Percentiles rank a stretch among this genome's conserved stretches.
phyloP scores from a whole-genome alignment of 2,329 filamentous ascomycete genomes.

The Aspergillus latus region DNA sequence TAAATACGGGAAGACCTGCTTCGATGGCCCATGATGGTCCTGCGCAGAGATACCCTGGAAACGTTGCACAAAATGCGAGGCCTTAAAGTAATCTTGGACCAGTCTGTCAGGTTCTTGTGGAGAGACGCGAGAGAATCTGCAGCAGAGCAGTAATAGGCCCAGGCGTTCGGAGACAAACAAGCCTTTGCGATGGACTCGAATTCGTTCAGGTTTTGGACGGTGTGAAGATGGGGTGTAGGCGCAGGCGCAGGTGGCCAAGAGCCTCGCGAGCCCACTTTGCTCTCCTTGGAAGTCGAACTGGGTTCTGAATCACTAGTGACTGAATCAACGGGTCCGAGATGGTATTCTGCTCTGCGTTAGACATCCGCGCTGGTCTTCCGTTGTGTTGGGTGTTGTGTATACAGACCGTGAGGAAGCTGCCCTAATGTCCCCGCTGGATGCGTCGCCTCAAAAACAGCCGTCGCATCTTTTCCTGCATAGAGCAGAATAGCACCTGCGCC shows the following conservation, averaged over 20 bases:
- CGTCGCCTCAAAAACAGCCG: background rate
- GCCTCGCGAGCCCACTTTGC: no score
- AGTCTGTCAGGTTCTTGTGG: constrained; percentile 24
- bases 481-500: background rate
- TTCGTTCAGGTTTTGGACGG: background rate
- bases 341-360: background rate
- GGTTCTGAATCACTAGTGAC: no score
- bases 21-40: background rate
- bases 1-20: constrained; percentile 1
- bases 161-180: constrained; percentile 60
- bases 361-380: background rate
- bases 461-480: constrained; percentile 2
- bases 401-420: background rate
- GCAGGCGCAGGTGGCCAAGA: no score
- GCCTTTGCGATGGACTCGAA: constrained; percentile 49
- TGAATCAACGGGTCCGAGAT: background rate
- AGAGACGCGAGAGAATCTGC: constrained; percentile 59
- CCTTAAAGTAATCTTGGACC: background rate
- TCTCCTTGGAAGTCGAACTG: no score
- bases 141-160: constrained; percentile 53
- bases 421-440: constrained; percentile 1
- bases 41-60: background rate
- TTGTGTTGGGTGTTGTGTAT: background rate
- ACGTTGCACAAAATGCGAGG: constrained; percentile 4
- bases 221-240: background rate